phyloP scores from a whole-genome alignment of 257 asterid genomes.

The Penstemon newberryi region DNA sequence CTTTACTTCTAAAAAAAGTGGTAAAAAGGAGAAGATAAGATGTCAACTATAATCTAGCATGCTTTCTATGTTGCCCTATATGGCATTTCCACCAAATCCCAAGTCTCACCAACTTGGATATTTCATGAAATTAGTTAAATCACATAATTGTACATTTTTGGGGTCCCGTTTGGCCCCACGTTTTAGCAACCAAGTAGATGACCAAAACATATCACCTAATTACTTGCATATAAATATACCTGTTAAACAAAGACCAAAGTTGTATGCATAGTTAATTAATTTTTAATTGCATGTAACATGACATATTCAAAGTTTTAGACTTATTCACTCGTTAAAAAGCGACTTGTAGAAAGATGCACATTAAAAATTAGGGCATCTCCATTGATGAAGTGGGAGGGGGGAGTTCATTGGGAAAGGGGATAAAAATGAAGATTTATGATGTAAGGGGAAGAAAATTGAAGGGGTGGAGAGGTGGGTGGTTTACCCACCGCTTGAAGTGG shows the following conservation, averaged over 20 bases:
- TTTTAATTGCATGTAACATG: background rate
- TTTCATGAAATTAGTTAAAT: conserved; percentile 30
- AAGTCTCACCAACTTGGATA: conserved; percentile 33
- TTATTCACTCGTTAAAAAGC: background rate
- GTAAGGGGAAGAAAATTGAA: too few species aligned
- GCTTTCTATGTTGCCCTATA: background rate
- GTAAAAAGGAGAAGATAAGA: conserved; percentile 4
- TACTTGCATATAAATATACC: background rate
- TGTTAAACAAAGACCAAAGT: background rate
- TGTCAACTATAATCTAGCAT: conserved; percentile 20
- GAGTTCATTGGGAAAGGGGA: too few species aligned
- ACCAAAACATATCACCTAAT: conserved; percentile 43
- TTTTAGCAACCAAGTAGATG: conserved; percentile 25
- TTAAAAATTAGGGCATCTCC: too few species aligned
- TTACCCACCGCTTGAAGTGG: too few species aligned
- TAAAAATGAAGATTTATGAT: too few species aligned
- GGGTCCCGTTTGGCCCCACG: background rate
- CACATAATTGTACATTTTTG: background rate
- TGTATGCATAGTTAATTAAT: too few species aligned
- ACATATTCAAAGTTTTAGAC: background rate
- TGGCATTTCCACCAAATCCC: conserved; percentile 3
- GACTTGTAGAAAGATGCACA: too few species aligned
- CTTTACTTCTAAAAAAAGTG: too few species aligned
- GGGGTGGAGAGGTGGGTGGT: too few species aligned
- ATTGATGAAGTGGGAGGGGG: too few species aligned